Percentiles rank a stretch among this genome's conserved stretches.
Evolutionary conservation across 2,329 filamentous ascomycete genomes (phyloP).

Genomic region (Botrytis paeoniae): DNA sequence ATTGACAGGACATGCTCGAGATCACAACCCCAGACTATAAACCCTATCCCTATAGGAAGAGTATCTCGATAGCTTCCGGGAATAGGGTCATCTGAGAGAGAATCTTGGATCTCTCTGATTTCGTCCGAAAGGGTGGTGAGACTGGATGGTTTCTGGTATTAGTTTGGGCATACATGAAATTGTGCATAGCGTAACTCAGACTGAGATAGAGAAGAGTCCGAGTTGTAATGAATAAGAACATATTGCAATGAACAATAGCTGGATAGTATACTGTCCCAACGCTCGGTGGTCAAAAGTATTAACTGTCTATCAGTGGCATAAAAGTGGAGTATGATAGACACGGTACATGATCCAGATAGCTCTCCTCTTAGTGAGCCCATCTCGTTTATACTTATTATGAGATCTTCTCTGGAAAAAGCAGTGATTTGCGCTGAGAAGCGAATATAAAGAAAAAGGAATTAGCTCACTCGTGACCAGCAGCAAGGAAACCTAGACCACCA

Average conservation of each 20-base stretch:
- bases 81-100: slow-evolving; percentile 21
- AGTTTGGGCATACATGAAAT: not conserved
- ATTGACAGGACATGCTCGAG: slow-evolving; percentile 37
- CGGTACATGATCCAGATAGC: not conserved
- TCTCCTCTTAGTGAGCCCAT: not conserved
- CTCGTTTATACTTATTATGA: not conserved
- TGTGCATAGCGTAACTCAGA: not conserved
- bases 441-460: not conserved
- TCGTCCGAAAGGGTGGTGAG: slow-evolving; percentile 13
- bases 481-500: slow-evolving; percentile 50
- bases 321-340: not conserved
- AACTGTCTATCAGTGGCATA: not conserved
- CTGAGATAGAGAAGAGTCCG: slow-evolving; percentile 29
- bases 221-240: slow-evolving; percentile 23
- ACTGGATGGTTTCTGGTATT: not conserved
- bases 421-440: not conserved
- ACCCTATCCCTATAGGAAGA: slow-evolving; percentile 48
- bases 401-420: not conserved
- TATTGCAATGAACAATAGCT: not conserved
- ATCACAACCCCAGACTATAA: slow-evolving; percentile 46
- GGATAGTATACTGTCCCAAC: not conserved
- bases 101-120: slow-evolving; percentile 11
- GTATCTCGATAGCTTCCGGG: slow-evolving; percentile 20
- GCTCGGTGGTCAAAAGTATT: not conserved
- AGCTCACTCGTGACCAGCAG: slow-evolving; percentile 38